Base-by-base conservation (phyloP, 1,139 yeast species). In the Protomyces arabidopsidicola region DNA sequence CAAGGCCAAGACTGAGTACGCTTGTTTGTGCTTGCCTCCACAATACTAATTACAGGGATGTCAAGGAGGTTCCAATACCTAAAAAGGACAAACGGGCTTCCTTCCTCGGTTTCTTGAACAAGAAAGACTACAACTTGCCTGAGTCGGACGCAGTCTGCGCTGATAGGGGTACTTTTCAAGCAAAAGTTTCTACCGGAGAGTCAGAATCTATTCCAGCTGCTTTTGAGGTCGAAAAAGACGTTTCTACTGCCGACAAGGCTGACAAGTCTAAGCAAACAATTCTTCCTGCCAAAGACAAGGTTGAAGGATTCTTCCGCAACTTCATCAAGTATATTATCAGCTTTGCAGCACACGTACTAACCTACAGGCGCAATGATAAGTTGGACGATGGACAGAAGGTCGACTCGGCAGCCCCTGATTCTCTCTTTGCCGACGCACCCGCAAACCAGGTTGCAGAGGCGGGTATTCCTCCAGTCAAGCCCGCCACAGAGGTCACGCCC, bases 21-120 rank as follows among this genome's bases (percentile, higher is more conserved):
- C 10, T 27, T 27, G 31, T 27, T 8, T 27, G 31, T 27, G 31
- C 9, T 27, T 27, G 31, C 31, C 31, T 27, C 31, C 6, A n/a
- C 18, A 5, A 24, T 50, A 35, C 36, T 31, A 22, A 50, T 12
- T 3, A 34, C 16, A 31, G 36, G 36, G 53, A 31, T 10, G 16
- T 6, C 36, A 31, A 24, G 20, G 53, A 24, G 18, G 53, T 14
- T 2, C 16, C n/a, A 9, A n/a, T 35, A 6, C 24, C 54, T 9
- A 48, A 51, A 55, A 57, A 57, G 61, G 61, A 57, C n/a, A 57
- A 57, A 45, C 36, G 61, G 8, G 14, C 50, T 9, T 39, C 53
- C 9, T 57, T 57, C 31, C 31, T 57, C 10, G 24, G 24, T 20
- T 42, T 42, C 48, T 20, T 42, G 22, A 42, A 42, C 22, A 42